phyloP scores from a whole-genome alignment of 192 early-diverging fungal genomes.

The Backusella liffmaniae region DNA sequence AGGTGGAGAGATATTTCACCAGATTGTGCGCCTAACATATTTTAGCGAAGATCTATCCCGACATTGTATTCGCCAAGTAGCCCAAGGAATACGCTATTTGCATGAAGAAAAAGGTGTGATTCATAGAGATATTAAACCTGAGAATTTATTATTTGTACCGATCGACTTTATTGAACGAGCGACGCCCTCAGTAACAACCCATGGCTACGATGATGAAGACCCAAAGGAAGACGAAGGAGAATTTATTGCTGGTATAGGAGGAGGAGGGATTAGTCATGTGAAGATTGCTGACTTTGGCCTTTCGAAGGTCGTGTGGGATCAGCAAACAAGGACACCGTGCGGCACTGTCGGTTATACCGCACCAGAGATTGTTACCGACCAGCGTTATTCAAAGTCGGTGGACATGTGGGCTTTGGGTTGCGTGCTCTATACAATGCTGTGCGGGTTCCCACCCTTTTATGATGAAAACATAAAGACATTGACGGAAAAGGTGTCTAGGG shows the following conservation, averaged over 20 bases:
- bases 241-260: constrained; percentile 71
- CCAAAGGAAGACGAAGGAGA: constrained; percentile 75
- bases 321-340: constrained; percentile 86
- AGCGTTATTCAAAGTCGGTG: constrained; percentile 78
- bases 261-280: constrained; percentile 79
- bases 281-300: constrained; percentile 92
- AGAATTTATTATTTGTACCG: constrained; percentile 81
- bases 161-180: constrained; percentile 54
- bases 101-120: constrained; percentile 80
- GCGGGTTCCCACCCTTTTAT: constrained; percentile 82
- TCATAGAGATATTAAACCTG: constrained; percentile 92
- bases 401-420: constrained; percentile 89
- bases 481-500: constrained; percentile 83
- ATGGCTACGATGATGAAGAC: constrained; percentile 57
- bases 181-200: background rate
- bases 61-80: constrained; percentile 87
- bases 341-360: constrained; percentile 95
- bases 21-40: constrained; percentile 78
- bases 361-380: constrained; percentile 86
- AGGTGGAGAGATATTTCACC: constrained; percentile 92
- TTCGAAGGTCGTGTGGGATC: constrained; percentile 83
- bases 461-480: constrained; percentile 76
- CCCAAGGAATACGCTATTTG: constrained; percentile 79
- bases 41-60: constrained; percentile 77
- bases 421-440: constrained; percentile 79